Evolutionary conservation across 148 eudicot species (phyloP).

Genomic region (Camellia lanceoleosa): DNA sequence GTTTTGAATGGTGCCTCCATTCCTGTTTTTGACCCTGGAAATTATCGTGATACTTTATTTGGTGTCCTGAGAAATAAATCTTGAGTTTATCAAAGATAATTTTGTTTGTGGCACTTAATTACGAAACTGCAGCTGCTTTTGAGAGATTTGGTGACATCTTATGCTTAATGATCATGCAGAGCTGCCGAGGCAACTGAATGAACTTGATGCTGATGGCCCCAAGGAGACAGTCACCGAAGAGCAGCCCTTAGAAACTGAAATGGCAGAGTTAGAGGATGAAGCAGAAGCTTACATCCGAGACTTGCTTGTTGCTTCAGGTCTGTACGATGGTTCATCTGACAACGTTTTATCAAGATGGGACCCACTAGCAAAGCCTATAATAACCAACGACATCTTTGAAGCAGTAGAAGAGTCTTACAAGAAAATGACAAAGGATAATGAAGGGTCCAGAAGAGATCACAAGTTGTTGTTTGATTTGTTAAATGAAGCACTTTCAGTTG

Average conservation of each 20-base stretch:
- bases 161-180: conserved; percentile 38
- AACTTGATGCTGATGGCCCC: conserved; percentile 56
- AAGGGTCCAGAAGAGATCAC: conserved; percentile 37
- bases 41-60: neutral
- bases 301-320: conserved; percentile 69
- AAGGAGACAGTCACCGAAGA: conserved; percentile 52
- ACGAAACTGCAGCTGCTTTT: too few species aligned
- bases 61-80: neutral
- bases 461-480: conserved; percentile 62
- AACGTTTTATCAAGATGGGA: conserved; percentile 63
- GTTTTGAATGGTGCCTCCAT: neutral
- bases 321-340: conserved; percentile 53
- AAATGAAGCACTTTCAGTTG: conserved; percentile 65
- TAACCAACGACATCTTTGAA: conserved; percentile 56
- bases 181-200: conserved; percentile 66
- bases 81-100: neutral
- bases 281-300: conserved; percentile 70
- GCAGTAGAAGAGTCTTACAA: conserved; percentile 67
- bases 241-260: conserved; percentile 47
- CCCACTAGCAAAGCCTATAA: conserved; percentile 57
- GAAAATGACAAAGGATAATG: conserved; percentile 29
- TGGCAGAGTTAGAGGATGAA: conserved; percentile 57
- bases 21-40: neutral
- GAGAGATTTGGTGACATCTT: neutral
- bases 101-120: too few species aligned